Evolutionary conservation across 306 rosid species (phyloP).

Genomic region (Cicer bijugum): DNA sequence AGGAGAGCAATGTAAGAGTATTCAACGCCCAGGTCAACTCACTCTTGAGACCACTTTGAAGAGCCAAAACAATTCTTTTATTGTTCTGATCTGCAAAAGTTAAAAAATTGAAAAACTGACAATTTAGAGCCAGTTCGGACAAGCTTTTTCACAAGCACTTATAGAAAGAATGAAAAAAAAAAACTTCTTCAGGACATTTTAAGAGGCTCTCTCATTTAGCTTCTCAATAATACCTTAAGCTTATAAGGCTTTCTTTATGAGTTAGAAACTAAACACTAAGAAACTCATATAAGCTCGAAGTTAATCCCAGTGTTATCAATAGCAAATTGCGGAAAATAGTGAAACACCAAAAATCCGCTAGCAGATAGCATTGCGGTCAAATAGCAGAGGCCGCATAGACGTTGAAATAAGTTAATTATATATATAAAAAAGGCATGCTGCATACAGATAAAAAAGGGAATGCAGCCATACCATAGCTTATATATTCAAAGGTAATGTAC

Average conservation of each 20-base stretch:
- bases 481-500: too few species aligned
- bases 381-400: too few species aligned
- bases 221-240: not conserved
- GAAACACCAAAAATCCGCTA: too few species aligned
- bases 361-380: too few species aligned
- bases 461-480: too few species aligned
- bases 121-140: not conserved
- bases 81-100: slow-evolving; percentile 81
- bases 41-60: slow-evolving; percentile 96
- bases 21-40: slow-evolving; percentile 97
- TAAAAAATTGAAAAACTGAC: not conserved
- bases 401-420: too few species aligned
- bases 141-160: not conserved
- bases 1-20: slow-evolving; percentile 85
- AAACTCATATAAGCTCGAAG: not conserved
- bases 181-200: not conserved
- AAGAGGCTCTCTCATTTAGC: not conserved
- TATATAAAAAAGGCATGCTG: too few species aligned
- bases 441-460: too few species aligned
- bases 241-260: not conserved
- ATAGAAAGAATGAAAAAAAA: not conserved
- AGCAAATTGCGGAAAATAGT: too few species aligned
- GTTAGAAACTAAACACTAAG: not conserved
- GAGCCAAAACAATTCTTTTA: slow-evolving; percentile 89
- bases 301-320: not conserved